Evolutionary conservation across 768 basidiomycete species (phyloP).

Genomic region (Mycena latifolia): DNA sequence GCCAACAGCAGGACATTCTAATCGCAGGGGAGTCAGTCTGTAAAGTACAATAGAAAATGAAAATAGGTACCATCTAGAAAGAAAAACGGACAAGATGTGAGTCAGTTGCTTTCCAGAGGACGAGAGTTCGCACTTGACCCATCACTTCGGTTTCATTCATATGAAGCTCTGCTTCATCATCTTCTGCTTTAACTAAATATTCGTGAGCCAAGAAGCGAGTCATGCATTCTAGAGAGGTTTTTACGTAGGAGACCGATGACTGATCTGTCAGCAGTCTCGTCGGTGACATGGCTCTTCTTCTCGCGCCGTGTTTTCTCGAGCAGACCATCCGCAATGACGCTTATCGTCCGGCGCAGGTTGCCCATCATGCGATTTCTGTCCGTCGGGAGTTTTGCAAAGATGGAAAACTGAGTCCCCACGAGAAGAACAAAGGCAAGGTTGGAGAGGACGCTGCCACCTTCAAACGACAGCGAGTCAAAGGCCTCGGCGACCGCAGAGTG

Average conservation of each 20-base stretch:
- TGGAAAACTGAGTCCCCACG: conserved; percentile 28
- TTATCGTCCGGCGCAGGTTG: conserved; percentile 24
- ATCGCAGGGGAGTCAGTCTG: neutral
- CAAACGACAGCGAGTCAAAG: conserved; percentile 42
- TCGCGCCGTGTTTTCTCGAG: conserved; percentile 32
- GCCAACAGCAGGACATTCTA: conserved; percentile 52
- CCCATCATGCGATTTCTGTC: conserved; percentile 20
- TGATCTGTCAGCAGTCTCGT: conserved; percentile 29
- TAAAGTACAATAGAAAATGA: too few species aligned
- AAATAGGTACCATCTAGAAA: neutral
- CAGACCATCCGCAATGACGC: conserved; percentile 31
- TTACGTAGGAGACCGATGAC: conserved; percentile 32
- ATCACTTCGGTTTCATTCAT: conserved; percentile 44
- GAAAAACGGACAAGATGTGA: neutral
- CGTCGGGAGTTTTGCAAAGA: conserved; percentile 31
- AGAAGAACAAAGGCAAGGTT: conserved; percentile 29
- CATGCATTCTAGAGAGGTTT: too few species aligned
- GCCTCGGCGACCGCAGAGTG: conserved; percentile 40
- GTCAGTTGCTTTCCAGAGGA: neutral
- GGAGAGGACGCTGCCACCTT: conserved; percentile 10
- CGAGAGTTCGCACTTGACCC: conserved; percentile 41
- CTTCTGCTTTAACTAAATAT: conserved; percentile 35
- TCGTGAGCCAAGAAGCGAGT: neutral
- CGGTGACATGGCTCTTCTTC: conserved; percentile 22
- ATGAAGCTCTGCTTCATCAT: conserved; percentile 30